Percentiles rank a stretch among this genome's conserved stretches.
phyloP scores from a whole-genome alignment of 768 basidiomycete genomes.

The Mycena latifolia region DNA sequence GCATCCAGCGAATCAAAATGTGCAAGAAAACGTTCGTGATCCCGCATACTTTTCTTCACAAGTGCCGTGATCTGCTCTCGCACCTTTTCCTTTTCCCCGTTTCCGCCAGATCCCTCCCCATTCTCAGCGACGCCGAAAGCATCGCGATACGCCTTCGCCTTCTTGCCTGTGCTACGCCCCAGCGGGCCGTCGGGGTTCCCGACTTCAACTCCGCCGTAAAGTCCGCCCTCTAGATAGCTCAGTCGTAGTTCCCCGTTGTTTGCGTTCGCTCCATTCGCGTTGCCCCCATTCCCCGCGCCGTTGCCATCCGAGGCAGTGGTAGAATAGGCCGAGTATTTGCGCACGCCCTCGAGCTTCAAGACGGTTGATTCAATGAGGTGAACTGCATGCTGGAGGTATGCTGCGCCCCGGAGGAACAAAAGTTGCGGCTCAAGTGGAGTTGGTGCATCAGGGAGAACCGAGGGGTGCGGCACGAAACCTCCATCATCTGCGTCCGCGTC shows the following conservation, averaged over 20 bases:
- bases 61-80: conserved; percentile 70
- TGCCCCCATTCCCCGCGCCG: conserved; percentile 12
- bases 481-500: conserved; percentile 38
- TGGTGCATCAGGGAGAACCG: conserved; percentile 81
- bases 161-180: conserved; percentile 67
- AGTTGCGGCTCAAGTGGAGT: conserved; percentile 90
- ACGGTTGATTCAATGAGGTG: conserved; percentile 80
- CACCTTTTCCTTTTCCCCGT: conserved; percentile 56
- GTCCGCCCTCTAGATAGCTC: conserved; percentile 80
- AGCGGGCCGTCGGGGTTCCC: conserved; percentile 85
- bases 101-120: conserved; percentile 14
- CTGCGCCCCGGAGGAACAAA: conserved; percentile 85
- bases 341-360: conserved; percentile 76
- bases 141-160: conserved; percentile 72
- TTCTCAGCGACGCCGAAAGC: conserved; percentile 56
- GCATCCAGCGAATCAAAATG: conserved; percentile 85
- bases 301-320: conserved; percentile 25
- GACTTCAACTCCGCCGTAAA: conserved; percentile 89
- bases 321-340: conserved; percentile 59
- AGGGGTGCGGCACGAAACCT: conserved; percentile 70
- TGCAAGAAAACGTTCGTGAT: conserved; percentile 86
- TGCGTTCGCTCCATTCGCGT: conserved; percentile 38
- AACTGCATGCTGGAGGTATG: conserved; percentile 85
- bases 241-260: conserved; percentile 85
- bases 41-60: conserved; percentile 82